These are phyloP conservation scores for Ananas comosus DNA, from an alignment of 176 grass and related monocot species.

Conservation along the genomic window DNA sequence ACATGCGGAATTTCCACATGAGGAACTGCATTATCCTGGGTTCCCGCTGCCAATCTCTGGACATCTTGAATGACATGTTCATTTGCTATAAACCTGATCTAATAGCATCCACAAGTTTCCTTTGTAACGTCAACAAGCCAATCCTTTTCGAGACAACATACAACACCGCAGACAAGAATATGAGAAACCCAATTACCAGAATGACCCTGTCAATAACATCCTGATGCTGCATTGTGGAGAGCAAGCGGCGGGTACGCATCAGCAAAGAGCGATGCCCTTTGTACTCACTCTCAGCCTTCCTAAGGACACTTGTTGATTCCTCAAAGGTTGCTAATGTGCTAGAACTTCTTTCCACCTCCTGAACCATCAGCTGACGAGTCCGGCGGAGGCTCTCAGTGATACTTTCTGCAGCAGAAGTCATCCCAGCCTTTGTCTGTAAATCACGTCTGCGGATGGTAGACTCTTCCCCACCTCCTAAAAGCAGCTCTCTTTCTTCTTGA, in stretches of 20 bases:
- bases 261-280: conserved; percentile 85
- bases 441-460: conserved; percentile 51
- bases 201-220: conserved; percentile 88
- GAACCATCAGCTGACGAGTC: conserved; percentile 84
- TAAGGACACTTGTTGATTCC: conserved; percentile 73
- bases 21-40: conserved; percentile 12
- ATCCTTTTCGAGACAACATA: conserved; percentile 65
- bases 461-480: conserved; percentile 60
- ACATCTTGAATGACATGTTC: conserved; percentile 35
- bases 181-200: conserved; percentile 47
- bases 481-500: conserved; percentile 71
- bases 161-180: conserved; percentile 40
- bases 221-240: conserved; percentile 73
- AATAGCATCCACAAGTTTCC: conserved; percentile 59
- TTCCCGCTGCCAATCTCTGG: conserved; percentile 14
- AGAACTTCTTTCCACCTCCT: conserved; percentile 52
- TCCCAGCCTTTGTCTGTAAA: conserved; percentile 74
- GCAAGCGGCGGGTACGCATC: conserved; percentile 55
- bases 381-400: conserved; percentile 77
- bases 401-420: conserved; percentile 89
- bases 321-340: conserved; percentile 75
- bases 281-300: conserved; percentile 74
- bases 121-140: conserved; percentile 57
- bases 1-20: conserved; percentile 6
- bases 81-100: conserved; percentile 52